Base-by-base conservation (phyloP, 2,329 filamentous ascomycete genomes). In the Paraphoma sp. region DNA sequence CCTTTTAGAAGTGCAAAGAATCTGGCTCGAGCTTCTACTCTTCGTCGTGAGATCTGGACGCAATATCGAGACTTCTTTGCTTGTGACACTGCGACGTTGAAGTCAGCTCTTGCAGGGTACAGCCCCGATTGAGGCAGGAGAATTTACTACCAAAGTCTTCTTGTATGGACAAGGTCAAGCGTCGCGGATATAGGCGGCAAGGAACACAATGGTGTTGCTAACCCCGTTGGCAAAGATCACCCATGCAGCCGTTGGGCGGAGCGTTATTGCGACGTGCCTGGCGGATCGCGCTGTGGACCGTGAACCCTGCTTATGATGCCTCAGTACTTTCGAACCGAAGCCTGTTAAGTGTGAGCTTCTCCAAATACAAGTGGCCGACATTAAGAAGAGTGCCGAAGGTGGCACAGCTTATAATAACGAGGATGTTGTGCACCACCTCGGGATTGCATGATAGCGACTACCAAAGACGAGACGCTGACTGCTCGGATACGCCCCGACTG, bases 361-460 rank as follows among this genome's bases (percentile, higher is more conserved):
- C 64, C 62, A 64, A 65, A 68, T 70, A 69, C 63, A 63, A 66
- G 59, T 58, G 61, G 68, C 69, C 69, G 70, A 59, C 70, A 69
- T 69, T 58, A 62, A 56, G 56, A 59, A 57, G 65, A 63, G 67
- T 70, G 49, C 54, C 69, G 63, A 56, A 54, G 62, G 73, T 75
- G 62, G 51, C 67, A 74, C 72, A 45, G 63, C 68, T 72, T 70
- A 53, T 61, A 59, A 60, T 59, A 61, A 58, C 56, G 48, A 57
- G 59, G 64, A 56, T 61, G 69, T 72, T 62, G 69, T 63, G 74
- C 72, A 64, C 68, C 56, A 61, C 60, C 60, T 63, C 58, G 66
- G 63, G 60, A 65, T 67, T 56, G 62, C 63, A 65, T 61, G 40
- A 59, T 63, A 62, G 51, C 45, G 58, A 55, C 55, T 64, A 58